Evolutionary conservation across 2,329 filamentous ascomycete species (phyloP).

Genomic region (Arthrobotrys pseudoclavata): DNA sequence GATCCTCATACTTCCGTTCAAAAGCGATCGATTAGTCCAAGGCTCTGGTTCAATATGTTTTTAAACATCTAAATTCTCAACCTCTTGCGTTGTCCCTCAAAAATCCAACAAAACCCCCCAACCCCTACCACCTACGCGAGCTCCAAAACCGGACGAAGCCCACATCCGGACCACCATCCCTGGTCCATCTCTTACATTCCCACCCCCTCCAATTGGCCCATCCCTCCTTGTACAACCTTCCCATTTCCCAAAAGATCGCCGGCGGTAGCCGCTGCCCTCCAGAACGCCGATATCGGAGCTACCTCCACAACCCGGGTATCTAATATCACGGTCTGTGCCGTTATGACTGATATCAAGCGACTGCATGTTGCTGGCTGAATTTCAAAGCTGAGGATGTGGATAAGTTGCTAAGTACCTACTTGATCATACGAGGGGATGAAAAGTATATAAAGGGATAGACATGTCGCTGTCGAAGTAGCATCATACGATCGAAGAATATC

Average conservation of each 20-base stretch:
- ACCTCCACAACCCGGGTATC: neutral
- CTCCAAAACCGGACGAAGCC: neutral
- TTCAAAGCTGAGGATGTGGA: neutral
- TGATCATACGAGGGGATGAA: neutral
- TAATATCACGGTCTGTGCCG: neutral
- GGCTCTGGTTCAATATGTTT: too few species aligned
- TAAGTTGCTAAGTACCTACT: too few species aligned
- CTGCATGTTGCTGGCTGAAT: neutral
- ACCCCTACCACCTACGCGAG: too few species aligned
- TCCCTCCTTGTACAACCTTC: neutral
- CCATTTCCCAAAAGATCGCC: neutral
- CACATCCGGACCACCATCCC: neutral
- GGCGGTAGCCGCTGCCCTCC: neutral
- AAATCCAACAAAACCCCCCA: too few species aligned
- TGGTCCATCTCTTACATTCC: neutral
- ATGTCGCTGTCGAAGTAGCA: neutral
- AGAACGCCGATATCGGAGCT: conserved; percentile 17
- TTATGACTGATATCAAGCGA: neutral
- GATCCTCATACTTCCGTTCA: too few species aligned
- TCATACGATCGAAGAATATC: neutral
- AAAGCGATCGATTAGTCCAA: too few species aligned
- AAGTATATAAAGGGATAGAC: neutral
- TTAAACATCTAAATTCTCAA: too few species aligned
- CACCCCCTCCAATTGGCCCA: neutral
- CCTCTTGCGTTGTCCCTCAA: too few species aligned